These are phyloP conservation scores for Podospora bellae-mahoneyi DNA, from an alignment of 495 filamentous ascomycete species.

Conservation along the genomic window DNA sequence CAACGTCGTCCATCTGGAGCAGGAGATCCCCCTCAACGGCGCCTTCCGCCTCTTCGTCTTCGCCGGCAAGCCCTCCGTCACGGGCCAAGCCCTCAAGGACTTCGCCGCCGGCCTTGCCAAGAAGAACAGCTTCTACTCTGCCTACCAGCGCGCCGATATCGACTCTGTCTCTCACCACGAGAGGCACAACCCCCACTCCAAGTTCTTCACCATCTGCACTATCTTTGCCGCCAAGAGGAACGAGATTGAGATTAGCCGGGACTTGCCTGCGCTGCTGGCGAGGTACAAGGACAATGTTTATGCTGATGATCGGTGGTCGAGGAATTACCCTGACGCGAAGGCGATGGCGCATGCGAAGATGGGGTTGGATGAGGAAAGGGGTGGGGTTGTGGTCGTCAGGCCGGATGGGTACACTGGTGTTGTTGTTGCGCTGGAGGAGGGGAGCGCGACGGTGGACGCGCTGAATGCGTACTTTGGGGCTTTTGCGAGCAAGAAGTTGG, in stretches of 20 bases:
- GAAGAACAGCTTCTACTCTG: slow-evolving; percentile 65
- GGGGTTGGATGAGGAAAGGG: slow-evolving; percentile 68
- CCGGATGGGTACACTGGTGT: slow-evolving; percentile 85
- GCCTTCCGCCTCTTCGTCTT: slow-evolving; percentile 85
- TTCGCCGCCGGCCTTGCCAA: slow-evolving; percentile 61
- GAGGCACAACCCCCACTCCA: slow-evolving; percentile 74
- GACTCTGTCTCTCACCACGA: slow-evolving; percentile 71
- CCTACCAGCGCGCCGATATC: slow-evolving; percentile 60
- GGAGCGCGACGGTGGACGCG: slow-evolving; percentile 73
- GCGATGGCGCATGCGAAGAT: slow-evolving; percentile 84
- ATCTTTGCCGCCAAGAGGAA: slow-evolving; percentile 64
- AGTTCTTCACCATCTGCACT: slow-evolving; percentile 73
- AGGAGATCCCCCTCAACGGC: slow-evolving; percentile 82
- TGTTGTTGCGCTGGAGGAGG: slow-evolving; percentile 68
- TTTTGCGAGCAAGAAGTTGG: slow-evolving; percentile 52
- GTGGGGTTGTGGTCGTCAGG: slow-evolving; percentile 75
- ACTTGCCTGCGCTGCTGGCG: slow-evolving; percentile 64
- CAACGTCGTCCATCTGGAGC: slow-evolving; percentile 82
- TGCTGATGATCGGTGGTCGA: slow-evolving; percentile 78
- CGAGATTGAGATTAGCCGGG: slow-evolving; percentile 59
- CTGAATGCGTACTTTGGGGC: slow-evolving; percentile 77
- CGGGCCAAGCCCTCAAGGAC: slow-evolving; percentile 61
- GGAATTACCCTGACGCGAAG: slow-evolving; percentile 60
- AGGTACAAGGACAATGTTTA: slow-evolving; percentile 82
- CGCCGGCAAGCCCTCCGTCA: slow-evolving; percentile 61